Evolutionary conservation across 2,329 filamentous ascomycete species (phyloP).

Genomic region (Aplosporella prunicola): DNA sequence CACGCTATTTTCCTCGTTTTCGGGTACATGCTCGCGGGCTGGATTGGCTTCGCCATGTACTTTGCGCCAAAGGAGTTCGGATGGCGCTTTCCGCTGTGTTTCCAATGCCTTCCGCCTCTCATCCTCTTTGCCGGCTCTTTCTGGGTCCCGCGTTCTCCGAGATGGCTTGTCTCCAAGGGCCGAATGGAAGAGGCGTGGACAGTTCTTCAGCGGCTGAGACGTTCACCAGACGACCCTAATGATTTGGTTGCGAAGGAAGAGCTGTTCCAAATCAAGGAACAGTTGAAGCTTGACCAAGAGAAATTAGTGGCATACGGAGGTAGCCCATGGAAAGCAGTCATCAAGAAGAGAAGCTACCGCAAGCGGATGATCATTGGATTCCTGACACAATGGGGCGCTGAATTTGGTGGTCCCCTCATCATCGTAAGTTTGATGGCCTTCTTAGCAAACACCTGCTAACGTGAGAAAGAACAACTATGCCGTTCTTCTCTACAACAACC

Average conservation of each 20-base stretch:
- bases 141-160: conserved; percentile 39
- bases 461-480: conserved; percentile 30
- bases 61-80: conserved; percentile 35
- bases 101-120: conserved; percentile 33
- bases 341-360: conserved; percentile 20
- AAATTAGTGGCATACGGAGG: conserved; percentile 12
- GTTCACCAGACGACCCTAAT: conserved; percentile 29
- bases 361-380: conserved; percentile 43
- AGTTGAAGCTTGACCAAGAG: conserved; percentile 18
- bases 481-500: conserved; percentile 28
- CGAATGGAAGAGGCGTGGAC: conserved; percentile 36
- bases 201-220: conserved; percentile 33
- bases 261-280: conserved; percentile 38
- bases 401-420: conserved; percentile 44
- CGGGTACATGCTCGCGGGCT: conserved; percentile 37
- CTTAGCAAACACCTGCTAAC: background rate
- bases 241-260: conserved; percentile 38
- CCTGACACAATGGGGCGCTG: conserved; percentile 42
- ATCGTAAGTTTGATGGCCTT: conserved; percentile 20
- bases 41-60: conserved; percentile 39
- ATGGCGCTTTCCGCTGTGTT: conserved; percentile 37
- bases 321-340: conserved; percentile 13
- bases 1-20: conserved; percentile 39
- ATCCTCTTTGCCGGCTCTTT: conserved; percentile 32
- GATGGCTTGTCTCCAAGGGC: conserved; percentile 42